Conservation (phyloP, 805 yeast species). For the Diddensiella santjacobensis region DNA sequence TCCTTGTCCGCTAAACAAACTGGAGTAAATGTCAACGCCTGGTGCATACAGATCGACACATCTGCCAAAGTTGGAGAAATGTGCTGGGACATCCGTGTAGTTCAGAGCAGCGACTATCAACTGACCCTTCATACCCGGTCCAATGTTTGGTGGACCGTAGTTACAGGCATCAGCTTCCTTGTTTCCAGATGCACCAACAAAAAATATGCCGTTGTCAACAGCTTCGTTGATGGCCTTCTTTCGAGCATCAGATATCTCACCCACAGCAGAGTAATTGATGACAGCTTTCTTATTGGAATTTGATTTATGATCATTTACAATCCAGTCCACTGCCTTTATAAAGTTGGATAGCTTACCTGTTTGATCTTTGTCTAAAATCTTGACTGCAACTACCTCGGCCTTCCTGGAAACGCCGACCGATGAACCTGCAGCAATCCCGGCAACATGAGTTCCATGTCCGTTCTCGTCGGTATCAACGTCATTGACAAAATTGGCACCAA, state of each 20-base stretch:
- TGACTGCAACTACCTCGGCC: conserved; percentile 55
- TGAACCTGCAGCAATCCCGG: conserved; percentile 93
- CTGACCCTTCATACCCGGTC: conserved; percentile 44
- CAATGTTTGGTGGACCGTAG: conserved; percentile 68
- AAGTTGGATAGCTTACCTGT: conserved; percentile 56
- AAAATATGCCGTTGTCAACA: conserved; percentile 79
- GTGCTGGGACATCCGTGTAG: conserved; percentile 83
- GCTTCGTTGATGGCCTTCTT: conserved; percentile 90
- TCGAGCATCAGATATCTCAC: conserved; percentile 84
- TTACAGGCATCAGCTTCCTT: conserved; percentile 91
- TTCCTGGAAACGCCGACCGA: conserved; percentile 65
- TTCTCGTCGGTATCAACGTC: conserved; percentile 79
- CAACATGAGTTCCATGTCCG: conserved; percentile 96
- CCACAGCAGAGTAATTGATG: conserved; percentile 89
- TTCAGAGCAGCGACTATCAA: conserved; percentile 96
- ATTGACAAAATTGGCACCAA: conserved; percentile 80
- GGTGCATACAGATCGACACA: conserved; percentile 98
- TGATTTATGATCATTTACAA: conserved; percentile 73
- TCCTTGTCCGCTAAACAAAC: conserved; percentile 30
- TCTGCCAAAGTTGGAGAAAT: conserved; percentile 90
- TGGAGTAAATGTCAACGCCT: conserved; percentile 80
- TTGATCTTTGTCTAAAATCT: conserved; percentile 55
- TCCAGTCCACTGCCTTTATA: conserved; percentile 57
- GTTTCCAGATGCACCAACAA: conserved; percentile 97
- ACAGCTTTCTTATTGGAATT: conserved; percentile 31